Base-by-base conservation (phyloP, 176 grass and related monocot species). In the Rhynchospora tenuis region DNA sequence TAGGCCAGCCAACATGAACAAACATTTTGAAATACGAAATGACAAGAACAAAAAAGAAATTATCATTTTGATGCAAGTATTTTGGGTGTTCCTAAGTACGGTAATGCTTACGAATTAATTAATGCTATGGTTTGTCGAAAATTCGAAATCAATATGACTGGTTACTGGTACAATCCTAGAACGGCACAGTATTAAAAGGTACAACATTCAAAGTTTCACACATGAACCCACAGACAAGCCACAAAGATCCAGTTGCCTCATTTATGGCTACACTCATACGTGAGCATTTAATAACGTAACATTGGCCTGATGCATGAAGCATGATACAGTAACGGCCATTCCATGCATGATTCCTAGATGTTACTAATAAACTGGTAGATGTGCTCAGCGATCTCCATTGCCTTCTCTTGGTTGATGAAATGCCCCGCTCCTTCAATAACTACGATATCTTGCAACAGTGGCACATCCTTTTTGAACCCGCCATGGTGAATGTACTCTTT, bases 321-420 rank as follows among this genome's bases (percentile, higher is more conserved):
- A 72, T 73, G 69, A 47, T 73, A 19, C 69, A 17, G 23, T 73
- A 23, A 73, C 46, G 17, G 47, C 72, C 51, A 54, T 15, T 17
- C 38, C 1, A 83, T 27, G 14, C 44, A 46, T 13, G 61, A 60
- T 63, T 13, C 47, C 26, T 79, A 81, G 22, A 87, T 84, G 13
- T 69, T 83, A 7, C 46, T 71, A 23, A 90, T 85, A 66, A 90
- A 90, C 11, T 87, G 33, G 46, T 78, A 60, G 50, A 90, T 90
- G 70, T 81, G 74, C 26, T 90, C 66, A 17, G 67, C 50, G 29
- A 76, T 82, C 48, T 90, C 89, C 3, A 65, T n/a, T 52, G 85
- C 77, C 50, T 82, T 90, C 60, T 90, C 89, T 64, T 87, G 82
- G 77, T 81, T 90, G 33, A 90, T 88, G 86, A 90, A 90, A 51